Evolutionary conservation across 106 monocot species (phyloP).

Genomic region (Allium cepa): DNA sequence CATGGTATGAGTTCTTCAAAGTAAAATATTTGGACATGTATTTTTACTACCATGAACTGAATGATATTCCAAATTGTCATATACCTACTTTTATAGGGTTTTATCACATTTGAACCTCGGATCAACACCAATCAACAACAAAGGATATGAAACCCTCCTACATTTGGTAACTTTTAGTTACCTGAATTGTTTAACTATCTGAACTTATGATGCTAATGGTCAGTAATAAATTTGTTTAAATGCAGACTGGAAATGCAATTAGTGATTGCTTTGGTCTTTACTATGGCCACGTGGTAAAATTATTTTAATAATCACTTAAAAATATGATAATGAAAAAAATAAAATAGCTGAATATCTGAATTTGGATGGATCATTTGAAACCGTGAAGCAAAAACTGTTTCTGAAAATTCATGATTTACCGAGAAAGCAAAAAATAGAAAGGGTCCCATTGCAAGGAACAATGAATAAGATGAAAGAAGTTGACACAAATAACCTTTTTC

Average conservation of each 20-base stretch:
- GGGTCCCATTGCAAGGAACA: conserved; percentile 21
- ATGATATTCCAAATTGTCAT: too few species aligned
- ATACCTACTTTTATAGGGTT: too few species aligned
- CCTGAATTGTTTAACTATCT: too few species aligned
- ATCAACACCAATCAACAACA: too few species aligned
- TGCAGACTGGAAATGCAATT: conserved; percentile 41
- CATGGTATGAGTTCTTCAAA: too few species aligned
- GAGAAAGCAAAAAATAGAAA: conserved; percentile 56
- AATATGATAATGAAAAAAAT: not conserved
- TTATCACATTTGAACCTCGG: too few species aligned
- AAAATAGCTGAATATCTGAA: conserved; percentile 1
- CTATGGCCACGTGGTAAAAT: conserved; percentile 30
- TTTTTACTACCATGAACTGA: too few species aligned
- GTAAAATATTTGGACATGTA: too few species aligned
- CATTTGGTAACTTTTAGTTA: too few species aligned
- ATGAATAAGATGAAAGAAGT: not conserved
- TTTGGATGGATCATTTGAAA: conserved; percentile 49
- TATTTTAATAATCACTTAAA: not conserved
- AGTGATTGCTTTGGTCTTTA: conserved; percentile 68
- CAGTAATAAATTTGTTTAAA: too few species aligned
- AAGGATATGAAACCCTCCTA: too few species aligned
- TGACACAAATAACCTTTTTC: not conserved
- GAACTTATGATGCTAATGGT: too few species aligned
- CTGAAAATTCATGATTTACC: conserved; percentile 46
- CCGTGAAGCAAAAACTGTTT: conserved; percentile 64